A percentile compares a stretch with the other conserved stretches of the same genome.
Evolutionary conservation across 495 filamentous ascomycete genomes (phyloP).

Genomic region (Cercophora sp.): DNA sequence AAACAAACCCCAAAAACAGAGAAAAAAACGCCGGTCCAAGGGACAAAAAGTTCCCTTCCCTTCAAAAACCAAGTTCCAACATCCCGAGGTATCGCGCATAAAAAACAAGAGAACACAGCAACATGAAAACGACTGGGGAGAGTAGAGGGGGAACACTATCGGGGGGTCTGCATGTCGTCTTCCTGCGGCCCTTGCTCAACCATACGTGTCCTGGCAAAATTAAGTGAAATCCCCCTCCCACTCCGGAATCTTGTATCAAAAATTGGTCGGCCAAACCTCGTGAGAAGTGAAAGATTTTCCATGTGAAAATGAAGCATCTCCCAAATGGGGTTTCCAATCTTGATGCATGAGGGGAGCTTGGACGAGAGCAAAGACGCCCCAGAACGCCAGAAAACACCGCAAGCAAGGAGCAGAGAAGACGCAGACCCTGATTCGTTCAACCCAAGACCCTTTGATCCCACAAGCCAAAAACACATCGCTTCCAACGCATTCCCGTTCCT

Average conservation of each 20-base stretch:
- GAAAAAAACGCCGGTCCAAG: slow-evolving; percentile 19
- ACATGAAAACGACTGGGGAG: slow-evolving; percentile 20
- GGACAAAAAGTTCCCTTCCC: slow-evolving; percentile 13
- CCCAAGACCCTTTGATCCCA: slow-evolving; percentile 13
- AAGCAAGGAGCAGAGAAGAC: slow-evolving; percentile 18
- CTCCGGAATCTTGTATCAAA: slow-evolving; percentile 34
- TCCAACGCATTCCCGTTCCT: slow-evolving; percentile 9
- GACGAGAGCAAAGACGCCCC: slow-evolving; percentile 30
- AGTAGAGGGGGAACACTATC: slow-evolving; percentile 24
- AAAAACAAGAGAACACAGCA: slow-evolving; percentile 21
- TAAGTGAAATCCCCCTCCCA: slow-evolving; percentile 33
- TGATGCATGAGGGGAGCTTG: slow-evolving; percentile 38
- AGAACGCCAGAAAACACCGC: slow-evolving; percentile 31
- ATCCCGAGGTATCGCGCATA: slow-evolving; percentile 20
- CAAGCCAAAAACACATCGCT: slow-evolving; percentile 13
- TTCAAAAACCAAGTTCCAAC: slow-evolving; percentile 27
- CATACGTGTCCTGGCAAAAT: slow-evolving; percentile 33
- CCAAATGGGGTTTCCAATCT: slow-evolving; percentile 47
- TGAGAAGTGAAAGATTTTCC: slow-evolving; percentile 46
- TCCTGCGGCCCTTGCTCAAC: slow-evolving; percentile 11
- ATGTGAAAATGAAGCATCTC: slow-evolving; percentile 30
- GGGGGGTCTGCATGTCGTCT: slow-evolving; percentile 17
- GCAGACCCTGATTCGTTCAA: slow-evolving; percentile 11
- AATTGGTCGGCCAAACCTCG: slow-evolving; percentile 46
- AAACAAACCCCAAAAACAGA: slow-evolving; percentile 8